Evolutionary conservation across 352 stramenopile genomes (phyloP), one percentile per base, ranked within the genome.

Genomic region (Pythium plurisporium): DNA sequence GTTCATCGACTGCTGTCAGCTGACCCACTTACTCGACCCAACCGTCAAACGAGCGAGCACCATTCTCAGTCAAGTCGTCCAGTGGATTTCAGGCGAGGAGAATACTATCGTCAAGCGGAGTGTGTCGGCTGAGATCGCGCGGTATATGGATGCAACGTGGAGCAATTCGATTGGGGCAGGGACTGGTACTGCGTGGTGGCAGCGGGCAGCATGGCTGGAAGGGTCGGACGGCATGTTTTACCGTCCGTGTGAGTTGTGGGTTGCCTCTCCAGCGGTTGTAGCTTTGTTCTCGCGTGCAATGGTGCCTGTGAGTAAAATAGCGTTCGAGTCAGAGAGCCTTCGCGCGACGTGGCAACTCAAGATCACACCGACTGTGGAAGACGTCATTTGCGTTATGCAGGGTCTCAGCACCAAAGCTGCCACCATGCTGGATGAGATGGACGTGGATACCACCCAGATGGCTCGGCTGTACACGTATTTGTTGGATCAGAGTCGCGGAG

Each of bases 111-210:
- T 68, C 3, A 87, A 80, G 27, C 59, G 65, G 9, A 62, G 19
- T 0, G 51, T 89, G n/a, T 89, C 82, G 14, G 56, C 43, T 26
- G 65, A 72, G 42, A 57, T 91, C 23, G 72, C 74, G 19, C 52
- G 62, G 7, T 56, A 73, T 22, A 36, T 89, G 31, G 74, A 89
- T 26, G 63, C 62, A 0, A 55, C 66, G 10, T 91, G 81, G 81
- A 44, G 55, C 15, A 29, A 4, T 6, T 26, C 25, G 5, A 22
- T 36, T 17, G 23, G 14, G 20, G 31, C 56, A 5, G 27, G 17
- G 5, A 36, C 20, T 10, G 20, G 20, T 8, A 22, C n/a, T 8
- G 36, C 20, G 26, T 70, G 63, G 63, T 70, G 56, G 63, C 44
- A 54, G 46, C 33, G 12, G 9, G 41, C 26, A n/a, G 7, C 29